These are phyloP conservation scores for Triticum urartu DNA, from an alignment of 176 grass and related monocot species.

Conservation along the genomic window DNA sequence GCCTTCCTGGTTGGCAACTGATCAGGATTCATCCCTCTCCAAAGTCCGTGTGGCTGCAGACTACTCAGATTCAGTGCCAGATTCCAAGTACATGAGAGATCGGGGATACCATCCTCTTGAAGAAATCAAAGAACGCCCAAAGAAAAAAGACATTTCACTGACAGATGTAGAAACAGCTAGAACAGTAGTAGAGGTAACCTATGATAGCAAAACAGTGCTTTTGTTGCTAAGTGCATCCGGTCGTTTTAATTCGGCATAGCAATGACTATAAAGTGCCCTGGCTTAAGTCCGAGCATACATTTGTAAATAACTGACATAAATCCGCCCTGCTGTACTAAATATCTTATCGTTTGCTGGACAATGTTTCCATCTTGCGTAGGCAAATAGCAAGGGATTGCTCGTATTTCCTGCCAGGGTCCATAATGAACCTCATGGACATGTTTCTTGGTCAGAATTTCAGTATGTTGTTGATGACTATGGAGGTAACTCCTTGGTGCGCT, in stretches of 20 bases:
- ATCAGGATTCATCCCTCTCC: conserved; percentile 45
- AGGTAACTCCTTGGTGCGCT: conserved; percentile 51
- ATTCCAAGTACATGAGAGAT: conserved; percentile 64
- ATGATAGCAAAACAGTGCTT: conserved; percentile 5
- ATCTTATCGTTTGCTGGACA: conserved; percentile 3
- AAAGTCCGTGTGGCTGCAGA: conserved; percentile 84
- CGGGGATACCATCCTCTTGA: conserved; percentile 91
- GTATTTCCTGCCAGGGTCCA: conserved; percentile 91
- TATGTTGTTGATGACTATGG: conserved; percentile 92
- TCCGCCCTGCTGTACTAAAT: not conserved
- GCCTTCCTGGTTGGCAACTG: conserved; percentile 46
- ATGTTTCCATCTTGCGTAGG: conserved; percentile 53
- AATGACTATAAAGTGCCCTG: not conserved
- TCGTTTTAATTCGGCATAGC: not conserved
- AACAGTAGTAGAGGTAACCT: conserved; percentile 82
- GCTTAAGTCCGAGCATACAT: not conserved
- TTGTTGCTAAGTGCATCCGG: not conserved
- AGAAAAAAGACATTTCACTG: conserved; percentile 74
- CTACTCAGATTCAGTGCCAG: conserved; percentile 87
- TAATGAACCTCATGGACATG: conserved; percentile 79
- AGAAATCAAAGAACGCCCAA: conserved; percentile 85
- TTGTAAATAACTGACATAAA: conserved; percentile 20
- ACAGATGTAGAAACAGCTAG: conserved; percentile 89
- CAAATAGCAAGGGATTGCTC: conserved; percentile 83
- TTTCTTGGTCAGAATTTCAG: conserved; percentile 78